These are phyloP conservation scores for Yarrowia osloensis DNA, from an alignment of 805 yeast species.

Conservation along the genomic window DNA sequence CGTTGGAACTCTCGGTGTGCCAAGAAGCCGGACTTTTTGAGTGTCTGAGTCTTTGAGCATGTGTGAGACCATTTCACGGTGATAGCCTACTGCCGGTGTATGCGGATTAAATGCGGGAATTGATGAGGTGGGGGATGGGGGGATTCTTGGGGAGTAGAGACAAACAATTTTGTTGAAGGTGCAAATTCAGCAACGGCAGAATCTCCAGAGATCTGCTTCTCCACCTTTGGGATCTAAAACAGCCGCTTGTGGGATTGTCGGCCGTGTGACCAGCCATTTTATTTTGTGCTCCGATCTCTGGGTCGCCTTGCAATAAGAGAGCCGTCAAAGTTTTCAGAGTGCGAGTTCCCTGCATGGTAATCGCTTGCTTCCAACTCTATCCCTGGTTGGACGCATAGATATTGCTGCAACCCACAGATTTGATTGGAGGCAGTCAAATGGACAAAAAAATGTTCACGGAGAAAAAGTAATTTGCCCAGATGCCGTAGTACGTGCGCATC, in stretches of 20 bases:
- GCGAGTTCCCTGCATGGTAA: conserved; percentile 11
- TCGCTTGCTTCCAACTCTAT: conserved; percentile 13
- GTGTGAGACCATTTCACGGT: background rate
- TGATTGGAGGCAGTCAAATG: background rate
- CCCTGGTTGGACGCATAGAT: background rate
- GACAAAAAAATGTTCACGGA: background rate
- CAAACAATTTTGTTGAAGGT: too few species aligned
- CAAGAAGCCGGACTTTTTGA: background rate
- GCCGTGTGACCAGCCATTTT: background rate
- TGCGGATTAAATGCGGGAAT: conserved; percentile 1
- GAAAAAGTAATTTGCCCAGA: background rate
- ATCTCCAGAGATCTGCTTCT: background rate
- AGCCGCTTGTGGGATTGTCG: background rate
- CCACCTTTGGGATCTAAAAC: background rate
- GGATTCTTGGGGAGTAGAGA: background rate
- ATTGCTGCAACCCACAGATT: background rate
- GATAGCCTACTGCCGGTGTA: background rate
- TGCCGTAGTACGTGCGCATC: background rate
- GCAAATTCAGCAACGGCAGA: too few species aligned
- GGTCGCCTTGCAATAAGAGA: background rate
- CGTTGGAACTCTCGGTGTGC: conserved; percentile 3
- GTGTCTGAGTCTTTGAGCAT: background rate
- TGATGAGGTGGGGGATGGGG: background rate
- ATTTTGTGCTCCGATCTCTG: background rate
- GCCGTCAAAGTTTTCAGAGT: background rate